A percentile compares a stretch with the other conserved stretches of the same genome.
Evolutionary conservation across 2,329 filamentous ascomycete species (phyloP).

Genomic region (Paracoccidioides lutzii): DNA sequence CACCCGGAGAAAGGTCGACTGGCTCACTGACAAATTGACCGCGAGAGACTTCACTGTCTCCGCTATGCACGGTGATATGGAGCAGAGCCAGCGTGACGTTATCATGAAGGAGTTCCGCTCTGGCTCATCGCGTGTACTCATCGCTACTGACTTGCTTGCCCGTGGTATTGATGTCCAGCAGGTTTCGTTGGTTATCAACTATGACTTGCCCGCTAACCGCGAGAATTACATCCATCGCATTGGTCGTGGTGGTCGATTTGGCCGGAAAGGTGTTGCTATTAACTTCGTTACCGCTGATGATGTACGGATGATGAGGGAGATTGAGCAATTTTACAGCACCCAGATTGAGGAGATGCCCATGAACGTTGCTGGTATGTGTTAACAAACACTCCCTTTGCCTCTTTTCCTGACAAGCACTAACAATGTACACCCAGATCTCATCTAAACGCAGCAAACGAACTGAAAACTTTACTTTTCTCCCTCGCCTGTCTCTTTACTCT

Average conservation of each 20-base stretch:
- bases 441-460: slow-evolving; percentile 23
- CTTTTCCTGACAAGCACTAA: slow-evolving; percentile 8
- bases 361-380: slow-evolving; percentile 55
- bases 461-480: slow-evolving; percentile 9
- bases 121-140: slow-evolving; percentile 94
- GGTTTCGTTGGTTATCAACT: slow-evolving; percentile 99
- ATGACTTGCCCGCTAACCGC: slow-evolving; percentile 95
- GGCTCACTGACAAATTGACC: slow-evolving; percentile 98
- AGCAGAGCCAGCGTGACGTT: slow-evolving; percentile 90
- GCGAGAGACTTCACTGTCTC: slow-evolving; percentile 98
- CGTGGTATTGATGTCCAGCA: slow-evolving; percentile 99
- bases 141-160: slow-evolving; percentile 92
- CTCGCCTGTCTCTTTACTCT: slow-evolving; percentile 6
- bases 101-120: slow-evolving; percentile 99
- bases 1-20: slow-evolving; percentile 99
- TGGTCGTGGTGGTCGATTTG: slow-evolving; percentile 98
- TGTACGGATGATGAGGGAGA: slow-evolving; percentile 99
- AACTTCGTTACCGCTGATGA: slow-evolving; percentile 99
- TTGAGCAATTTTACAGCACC: slow-evolving; percentile 99
- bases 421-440: slow-evolving; percentile 23
- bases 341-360: slow-evolving; percentile 99
- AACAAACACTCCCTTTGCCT: slow-evolving; percentile 10
- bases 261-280: slow-evolving; percentile 99
- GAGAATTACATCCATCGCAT: slow-evolving; percentile 99
- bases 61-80: slow-evolving; percentile 99